Evolutionary conservation across 2,329 filamentous ascomycete species (phyloP).

Genomic region (Leptoxyphium fumago): DNA sequence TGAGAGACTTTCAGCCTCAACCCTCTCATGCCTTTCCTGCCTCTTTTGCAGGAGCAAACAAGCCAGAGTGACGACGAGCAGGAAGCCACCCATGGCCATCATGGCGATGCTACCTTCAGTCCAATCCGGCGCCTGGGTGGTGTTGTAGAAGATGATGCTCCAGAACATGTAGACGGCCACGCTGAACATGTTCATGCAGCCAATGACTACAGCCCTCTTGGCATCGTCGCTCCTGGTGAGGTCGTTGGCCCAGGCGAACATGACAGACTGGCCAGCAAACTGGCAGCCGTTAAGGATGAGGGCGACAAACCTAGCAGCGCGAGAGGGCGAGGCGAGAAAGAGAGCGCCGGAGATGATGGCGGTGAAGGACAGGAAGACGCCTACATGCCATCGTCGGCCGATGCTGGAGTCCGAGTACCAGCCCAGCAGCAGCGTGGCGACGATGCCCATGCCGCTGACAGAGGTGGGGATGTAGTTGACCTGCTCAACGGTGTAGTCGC

Average conservation of each 20-base stretch:
- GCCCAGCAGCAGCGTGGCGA: conserved; percentile 12
- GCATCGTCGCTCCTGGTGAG: conserved; percentile 12
- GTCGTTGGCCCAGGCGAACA: conserved; percentile 16
- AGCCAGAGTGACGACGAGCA: conserved; percentile 10
- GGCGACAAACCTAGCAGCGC: conserved; percentile 12
- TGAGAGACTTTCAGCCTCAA: not conserved
- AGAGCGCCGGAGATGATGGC: conserved; percentile 12
- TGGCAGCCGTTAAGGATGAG: conserved; percentile 14
- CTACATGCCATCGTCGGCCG: conserved; percentile 12
- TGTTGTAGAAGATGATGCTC: conserved; percentile 15
- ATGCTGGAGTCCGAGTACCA: conserved; percentile 15
- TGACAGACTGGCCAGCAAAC: conserved; percentile 13
- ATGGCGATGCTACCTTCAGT: conserved; percentile 13
- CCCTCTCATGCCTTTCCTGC: conserved; percentile 9
- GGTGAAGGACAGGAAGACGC: conserved; percentile 13
- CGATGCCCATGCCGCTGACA: conserved; percentile 12
- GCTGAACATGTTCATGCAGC: conserved; percentile 15
- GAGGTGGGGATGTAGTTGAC: conserved; percentile 14
- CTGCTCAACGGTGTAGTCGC: conserved; percentile 10
- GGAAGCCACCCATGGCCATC: conserved; percentile 14
- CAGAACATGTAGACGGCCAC: conserved; percentile 14
- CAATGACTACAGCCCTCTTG: conserved; percentile 11
- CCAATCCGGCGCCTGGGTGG: conserved; percentile 14
- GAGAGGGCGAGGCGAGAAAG: conserved; percentile 9
- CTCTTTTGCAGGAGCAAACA: conserved; percentile 9